Base-by-base conservation (phyloP, 805 yeast species). In the Candida chauliodis region DNA sequence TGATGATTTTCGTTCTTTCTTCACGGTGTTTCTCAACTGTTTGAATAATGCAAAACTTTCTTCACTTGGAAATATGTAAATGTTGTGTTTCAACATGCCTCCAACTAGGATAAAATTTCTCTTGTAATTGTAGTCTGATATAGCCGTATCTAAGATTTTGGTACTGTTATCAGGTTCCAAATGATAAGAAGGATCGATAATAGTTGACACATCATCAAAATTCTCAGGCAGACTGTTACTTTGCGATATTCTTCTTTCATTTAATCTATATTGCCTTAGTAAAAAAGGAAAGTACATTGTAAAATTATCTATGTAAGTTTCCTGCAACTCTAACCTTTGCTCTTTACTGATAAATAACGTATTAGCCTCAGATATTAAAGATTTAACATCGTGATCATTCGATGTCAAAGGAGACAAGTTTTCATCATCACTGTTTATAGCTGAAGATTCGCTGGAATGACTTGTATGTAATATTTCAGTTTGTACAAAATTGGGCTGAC, bases 251-350 rank as follows among this genome's bases (percentile, higher is more conserved):
- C 21, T 37, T 31, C 20, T 18, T 18, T 41, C 47, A 2, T 30
- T 48, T 14, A 54, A 24, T 18, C 70, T 50, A 33, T 52, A 34
- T 22, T 59, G 53, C 22, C 70, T 47, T n/a, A 64, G 34, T n/a
- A 66, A 45, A 47, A 44, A 68, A 5, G 73, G 73, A 6, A 64
- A 44, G 44, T 66, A 68, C 21, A 51, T 45, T 8, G 61, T 59
- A 44, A 57, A 68, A 40, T 68, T 68, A n/a, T 59, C 69, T 19
- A 49, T 50, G 45, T 51, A 68, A 2, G 62, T 50, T 0, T 51
- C 56, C 48, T 66, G 73, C n/a, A 66, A 49, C 22, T 63, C 63
- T 26, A 56, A 44, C 14, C 61, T 48, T 11, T 55, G 58, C 10
- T 40, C 44, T 19, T 41, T 42, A 17, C 53, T 49, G 15, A 48